Evolutionary conservation across 2,329 filamentous ascomycete species (phyloP).

Genomic region (Dothistroma septosporum): DNA sequence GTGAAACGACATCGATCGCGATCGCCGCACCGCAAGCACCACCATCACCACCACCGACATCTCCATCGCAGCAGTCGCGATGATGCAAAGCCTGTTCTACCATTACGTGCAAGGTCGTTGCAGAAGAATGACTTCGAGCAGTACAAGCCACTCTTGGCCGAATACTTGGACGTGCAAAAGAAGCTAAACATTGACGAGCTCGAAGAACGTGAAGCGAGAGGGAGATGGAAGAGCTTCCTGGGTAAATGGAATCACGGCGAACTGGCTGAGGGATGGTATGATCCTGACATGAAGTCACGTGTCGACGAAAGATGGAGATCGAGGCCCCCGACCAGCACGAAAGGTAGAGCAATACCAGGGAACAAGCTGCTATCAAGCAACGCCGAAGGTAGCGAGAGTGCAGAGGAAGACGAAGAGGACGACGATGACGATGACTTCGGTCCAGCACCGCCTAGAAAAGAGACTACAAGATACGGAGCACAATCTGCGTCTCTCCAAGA

Average conservation of each 20-base stretch:
- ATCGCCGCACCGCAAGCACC: conserved; percentile 23
- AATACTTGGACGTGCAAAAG: conserved; percentile 88
- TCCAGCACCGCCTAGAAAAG: conserved; percentile 46
- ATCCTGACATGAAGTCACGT: conserved; percentile 64
- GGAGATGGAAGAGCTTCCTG: conserved; percentile 91
- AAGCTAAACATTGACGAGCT: conserved; percentile 64
- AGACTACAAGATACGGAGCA: conserved; percentile 45
- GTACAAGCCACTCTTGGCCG: conserved; percentile 70
- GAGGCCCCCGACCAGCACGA: conserved; percentile 15
- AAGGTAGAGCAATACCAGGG: conserved; percentile 3
- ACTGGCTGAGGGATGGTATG: conserved; percentile 89
- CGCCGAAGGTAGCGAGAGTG: conserved; percentile 29
- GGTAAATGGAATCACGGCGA: conserved; percentile 88
- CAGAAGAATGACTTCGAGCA: conserved; percentile 63
- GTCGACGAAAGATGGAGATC: conserved; percentile 37
- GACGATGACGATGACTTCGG: conserved; percentile 61
- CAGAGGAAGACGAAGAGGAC: conserved; percentile 45
- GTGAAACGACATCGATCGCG: conserved; percentile 27
- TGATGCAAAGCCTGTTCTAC: conserved; percentile 17
- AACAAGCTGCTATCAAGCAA: background rate
- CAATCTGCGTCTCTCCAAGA: conserved; percentile 70
- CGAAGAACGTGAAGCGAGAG: conserved; percentile 69
- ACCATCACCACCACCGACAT: conserved; percentile 11
- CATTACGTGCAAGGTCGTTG: conserved; percentile 47
- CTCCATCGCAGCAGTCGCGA: background rate